Evolutionary conservation across 768 basidiomycete genomes (phyloP), one percentile per base, ranked within the genome.

Genomic region (Scleroderma citrinum): DNA sequence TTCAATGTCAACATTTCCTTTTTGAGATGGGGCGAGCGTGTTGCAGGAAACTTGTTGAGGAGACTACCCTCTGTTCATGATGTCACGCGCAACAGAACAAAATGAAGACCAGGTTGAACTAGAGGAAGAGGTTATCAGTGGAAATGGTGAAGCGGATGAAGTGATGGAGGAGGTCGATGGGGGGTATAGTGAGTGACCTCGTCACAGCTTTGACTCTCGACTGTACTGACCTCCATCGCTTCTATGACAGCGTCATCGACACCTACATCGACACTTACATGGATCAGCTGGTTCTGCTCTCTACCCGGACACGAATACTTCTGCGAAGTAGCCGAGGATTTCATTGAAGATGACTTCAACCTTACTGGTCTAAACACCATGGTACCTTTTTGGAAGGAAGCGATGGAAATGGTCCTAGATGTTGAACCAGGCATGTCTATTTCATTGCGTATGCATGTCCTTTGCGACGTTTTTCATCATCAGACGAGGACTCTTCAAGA

Each of bases 331-430:
- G 85, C 91, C 50, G 94, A 96, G 65, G 96, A 99, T 65, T 99
- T 98, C 69, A 98, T 99, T 66, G 92, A 98, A 67, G 96, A 99
- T 70, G 92, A 98, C 64, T 99, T 99, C 74, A 99, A 99, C 71
- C 75, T 99, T 34, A 99, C 96, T 5, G 96, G 96, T 6, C 70
- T 99, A 65, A 95, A 93, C 62, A 79, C 80, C 29, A 84, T 94
- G 84, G 96, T 98, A 16, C 96, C 96, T 7, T 99, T 99, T 66
- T 99, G 95, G 92, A 98, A 97, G 67, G 96, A 99, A 67, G 96
- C 96, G 39, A 89, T 99, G 86, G 96, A 99, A 73, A 99, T 99
- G 96, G 92, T 99, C 14, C 70, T 99, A 56, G 96, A 99, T 71
- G 95, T 98, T 46, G 96, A 99, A 70, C 92, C 96, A 75, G 93